phyloP scores from a whole-genome alignment of 2,329 filamentous ascomycete genomes.

The Epichloe amarillans region DNA sequence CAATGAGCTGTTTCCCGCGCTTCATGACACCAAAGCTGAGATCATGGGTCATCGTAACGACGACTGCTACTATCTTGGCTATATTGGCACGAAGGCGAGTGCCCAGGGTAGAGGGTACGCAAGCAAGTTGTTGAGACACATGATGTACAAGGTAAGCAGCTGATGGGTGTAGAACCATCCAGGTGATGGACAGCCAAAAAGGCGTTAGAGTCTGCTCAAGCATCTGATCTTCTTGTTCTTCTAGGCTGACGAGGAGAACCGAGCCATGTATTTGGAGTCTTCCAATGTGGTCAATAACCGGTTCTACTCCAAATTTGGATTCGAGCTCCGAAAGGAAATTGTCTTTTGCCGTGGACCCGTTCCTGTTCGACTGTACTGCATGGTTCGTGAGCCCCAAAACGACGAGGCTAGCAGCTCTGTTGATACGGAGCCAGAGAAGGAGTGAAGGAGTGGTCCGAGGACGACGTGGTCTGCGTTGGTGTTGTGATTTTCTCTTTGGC shows the following conservation, averaged over 20 bases:
- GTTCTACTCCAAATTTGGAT: slow-evolving; percentile 67
- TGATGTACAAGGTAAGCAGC: slow-evolving; percentile 42
- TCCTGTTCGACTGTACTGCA: slow-evolving; percentile 59
- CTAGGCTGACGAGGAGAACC: slow-evolving; percentile 54
- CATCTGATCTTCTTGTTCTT: slow-evolving; percentile 16
- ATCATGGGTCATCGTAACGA: slow-evolving; percentile 54
- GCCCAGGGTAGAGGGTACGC: slow-evolving; percentile 62
- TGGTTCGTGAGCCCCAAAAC: slow-evolving; percentile 59
- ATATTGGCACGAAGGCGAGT: slow-evolving; percentile 61
- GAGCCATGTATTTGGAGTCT: slow-evolving; percentile 66
- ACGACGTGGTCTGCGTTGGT: background rate
- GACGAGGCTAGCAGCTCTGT: slow-evolving; percentile 10
- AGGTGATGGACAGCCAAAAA: too few relatives aligned
- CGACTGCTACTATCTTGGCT: slow-evolving; percentile 70
- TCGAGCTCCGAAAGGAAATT: slow-evolving; percentile 50
- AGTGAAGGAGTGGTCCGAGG: background rate
- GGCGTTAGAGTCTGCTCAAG: too few relatives aligned
- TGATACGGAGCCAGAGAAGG: background rate
- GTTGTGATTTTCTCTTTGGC: background rate
- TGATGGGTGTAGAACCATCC: too few relatives aligned
- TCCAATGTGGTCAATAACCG: slow-evolving; percentile 53
- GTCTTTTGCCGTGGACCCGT: slow-evolving; percentile 43
- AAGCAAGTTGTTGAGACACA: slow-evolving; percentile 55
- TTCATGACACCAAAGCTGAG: slow-evolving; percentile 57
- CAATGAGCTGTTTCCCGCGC: slow-evolving; percentile 59